Evolutionary conservation across 345 rosid species (phyloP).

Genomic region (Sonneratia caseolaris): DNA sequence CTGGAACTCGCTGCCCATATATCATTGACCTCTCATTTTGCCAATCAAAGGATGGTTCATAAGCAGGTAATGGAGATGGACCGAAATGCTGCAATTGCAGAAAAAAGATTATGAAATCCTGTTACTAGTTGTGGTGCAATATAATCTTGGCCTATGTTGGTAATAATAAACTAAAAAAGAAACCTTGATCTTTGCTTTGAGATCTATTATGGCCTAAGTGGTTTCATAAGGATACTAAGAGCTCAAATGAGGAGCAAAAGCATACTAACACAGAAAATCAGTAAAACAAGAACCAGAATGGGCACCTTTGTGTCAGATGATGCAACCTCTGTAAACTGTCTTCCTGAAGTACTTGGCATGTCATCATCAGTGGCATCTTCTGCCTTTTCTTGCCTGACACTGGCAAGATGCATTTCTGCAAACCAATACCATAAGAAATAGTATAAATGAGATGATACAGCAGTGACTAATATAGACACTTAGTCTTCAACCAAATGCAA

Average conservation of each 20-base stretch:
- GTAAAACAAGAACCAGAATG: slow-evolving; percentile 3
- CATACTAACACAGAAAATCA: not conserved
- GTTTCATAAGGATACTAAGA: not conserved
- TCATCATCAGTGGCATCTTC: slow-evolving; percentile 65
- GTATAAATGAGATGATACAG: slow-evolving; percentile 2
- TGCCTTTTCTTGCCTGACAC: slow-evolving; percentile 52
- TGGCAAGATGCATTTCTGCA: slow-evolving; percentile 73
- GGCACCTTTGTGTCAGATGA: slow-evolving; percentile 19
- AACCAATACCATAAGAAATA: slow-evolving; percentile 14
- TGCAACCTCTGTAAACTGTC: slow-evolving; percentile 44
- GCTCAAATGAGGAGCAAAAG: not conserved
- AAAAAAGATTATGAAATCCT: not conserved
- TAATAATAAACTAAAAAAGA: not conserved
- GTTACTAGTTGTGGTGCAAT: not conserved
- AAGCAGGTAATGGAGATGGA: slow-evolving; percentile 86
- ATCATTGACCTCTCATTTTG: slow-evolving; percentile 88
- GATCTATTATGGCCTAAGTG: not conserved
- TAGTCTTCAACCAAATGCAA: not conserved
- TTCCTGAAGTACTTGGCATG: slow-evolving; percentile 68
- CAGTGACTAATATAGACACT: not conserved
- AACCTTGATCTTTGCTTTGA: not conserved
- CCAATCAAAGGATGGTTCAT: slow-evolving; percentile 99
- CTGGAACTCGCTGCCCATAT: slow-evolving; percentile 88
- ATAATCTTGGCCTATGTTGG: not conserved
- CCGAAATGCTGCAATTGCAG: slow-evolving; percentile 67